phyloP scores from a whole-genome alignment of 2,329 filamentous ascomycete genomes.

The Fusarium staphyleae region DNA sequence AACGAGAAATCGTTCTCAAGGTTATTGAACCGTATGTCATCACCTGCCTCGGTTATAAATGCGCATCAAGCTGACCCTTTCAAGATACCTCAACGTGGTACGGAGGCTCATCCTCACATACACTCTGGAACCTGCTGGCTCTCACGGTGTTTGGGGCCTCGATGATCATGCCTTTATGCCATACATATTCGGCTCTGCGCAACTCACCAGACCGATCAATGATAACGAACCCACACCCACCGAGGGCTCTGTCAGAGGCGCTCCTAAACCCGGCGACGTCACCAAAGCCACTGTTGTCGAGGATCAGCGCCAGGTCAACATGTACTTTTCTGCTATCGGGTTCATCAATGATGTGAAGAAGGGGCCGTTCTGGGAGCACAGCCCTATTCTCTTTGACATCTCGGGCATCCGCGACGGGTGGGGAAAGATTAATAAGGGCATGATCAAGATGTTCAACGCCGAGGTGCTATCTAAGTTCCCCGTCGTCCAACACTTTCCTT shows the following conservation, averaged over 20 bases:
- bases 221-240: slow-evolving; percentile 69
- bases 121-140: slow-evolving; percentile 92
- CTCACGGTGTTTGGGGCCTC: slow-evolving; percentile 97
- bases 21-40: slow-evolving; percentile 79
- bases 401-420: slow-evolving; percentile 91
- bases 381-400: slow-evolving; percentile 91
- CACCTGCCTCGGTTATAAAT: neutral
- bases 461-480: slow-evolving; percentile 97
- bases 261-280: slow-evolving; percentile 76
- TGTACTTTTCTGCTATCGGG: slow-evolving; percentile 95
- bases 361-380: slow-evolving; percentile 97
- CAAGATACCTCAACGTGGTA: slow-evolving; percentile 79
- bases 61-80: neutral
- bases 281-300: slow-evolving; percentile 70
- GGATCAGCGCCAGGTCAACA: slow-evolving; percentile 69
- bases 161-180: slow-evolving; percentile 95
- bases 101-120: slow-evolving; percentile 87
- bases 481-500: slow-evolving; percentile 95
- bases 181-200: slow-evolving; percentile 94
- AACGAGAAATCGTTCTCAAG: slow-evolving; percentile 81
- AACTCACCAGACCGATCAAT: slow-evolving; percentile 78
- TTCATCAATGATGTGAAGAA: slow-evolving; percentile 98
- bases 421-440: slow-evolving; percentile 99
- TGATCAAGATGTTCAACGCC: slow-evolving; percentile 99
- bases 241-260: slow-evolving; percentile 77